Conservation (phyloP, 768 basidiomycete genomes). For the Auricularia heimuer region DNA sequence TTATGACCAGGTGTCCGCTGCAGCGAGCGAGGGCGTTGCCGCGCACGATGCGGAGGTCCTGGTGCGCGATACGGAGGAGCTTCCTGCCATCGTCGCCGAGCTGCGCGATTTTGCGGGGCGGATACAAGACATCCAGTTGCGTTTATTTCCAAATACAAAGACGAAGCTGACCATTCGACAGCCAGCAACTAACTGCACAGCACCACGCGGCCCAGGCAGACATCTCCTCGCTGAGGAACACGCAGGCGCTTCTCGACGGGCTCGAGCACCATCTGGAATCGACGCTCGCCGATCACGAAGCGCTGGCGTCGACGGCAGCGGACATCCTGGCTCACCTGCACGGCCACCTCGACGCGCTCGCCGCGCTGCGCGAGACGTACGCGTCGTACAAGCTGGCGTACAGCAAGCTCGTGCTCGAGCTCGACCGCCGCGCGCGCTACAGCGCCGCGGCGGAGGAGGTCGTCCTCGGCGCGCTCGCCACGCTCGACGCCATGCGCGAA, state of each 20-base stretch:
- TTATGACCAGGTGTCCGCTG: conserved; percentile 2
- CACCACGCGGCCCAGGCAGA: conserved; percentile 34
- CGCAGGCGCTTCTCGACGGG: conserved; percentile 29
- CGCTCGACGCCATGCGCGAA: conserved; percentile 55
- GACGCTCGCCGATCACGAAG: conserved; percentile 61
- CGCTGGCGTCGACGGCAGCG: conserved; percentile 44
- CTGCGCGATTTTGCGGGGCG: conserved; percentile 47
- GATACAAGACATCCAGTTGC: conserved; percentile 49
- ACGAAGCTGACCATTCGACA: not conserved
- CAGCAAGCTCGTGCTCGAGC: conserved; percentile 62
- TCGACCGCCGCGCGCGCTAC: conserved; percentile 57
- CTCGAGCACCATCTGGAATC: conserved; percentile 52
- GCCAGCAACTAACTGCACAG: not conserved
- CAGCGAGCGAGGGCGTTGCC: not conserved
- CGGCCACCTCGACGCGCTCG: conserved; percentile 49
- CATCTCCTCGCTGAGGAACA: conserved; percentile 34
- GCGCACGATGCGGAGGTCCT: conserved; percentile 68
- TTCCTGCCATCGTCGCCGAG: conserved; percentile 65
- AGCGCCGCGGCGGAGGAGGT: conserved; percentile 56
- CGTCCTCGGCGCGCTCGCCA: conserved; percentile 53
- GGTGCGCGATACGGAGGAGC: conserved; percentile 70
- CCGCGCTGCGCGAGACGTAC: conserved; percentile 56
- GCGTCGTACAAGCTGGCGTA: conserved; percentile 65
- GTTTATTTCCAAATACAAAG: not conserved
- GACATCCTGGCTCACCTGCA: conserved; percentile 38